These are phyloP conservation scores for Bipolaris sorokiniana DNA, from an alignment of 2,329 filamentous ascomycete genomes.

Conservation along the genomic window DNA sequence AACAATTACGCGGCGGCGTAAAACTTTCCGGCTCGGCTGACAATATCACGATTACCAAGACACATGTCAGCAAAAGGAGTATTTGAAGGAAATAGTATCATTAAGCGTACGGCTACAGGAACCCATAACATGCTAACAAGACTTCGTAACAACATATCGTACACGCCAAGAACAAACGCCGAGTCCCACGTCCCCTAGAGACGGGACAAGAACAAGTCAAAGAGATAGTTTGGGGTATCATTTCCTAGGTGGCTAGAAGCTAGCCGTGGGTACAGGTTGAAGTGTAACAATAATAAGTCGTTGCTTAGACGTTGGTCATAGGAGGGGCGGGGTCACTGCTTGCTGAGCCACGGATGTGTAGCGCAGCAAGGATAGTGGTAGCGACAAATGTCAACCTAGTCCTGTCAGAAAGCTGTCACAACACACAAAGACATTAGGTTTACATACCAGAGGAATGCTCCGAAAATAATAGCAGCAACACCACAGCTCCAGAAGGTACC, in stretches of 20 bases:
- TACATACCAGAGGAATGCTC: slow-evolving; percentile 67
- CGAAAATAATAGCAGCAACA: slow-evolving; percentile 71
- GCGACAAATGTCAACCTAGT: slow-evolving; percentile 59
- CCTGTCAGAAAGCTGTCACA: slow-evolving; percentile 16
- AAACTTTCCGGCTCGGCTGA: not conserved
- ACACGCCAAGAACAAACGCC: slow-evolving; percentile 7
- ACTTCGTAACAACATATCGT: not conserved
- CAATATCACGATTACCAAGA: not conserved
- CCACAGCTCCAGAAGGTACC: slow-evolving; percentile 60
- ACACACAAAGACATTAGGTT: not conserved
- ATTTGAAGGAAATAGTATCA: not conserved
- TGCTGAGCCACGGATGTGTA: slow-evolving; percentile 55
- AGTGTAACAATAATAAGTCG: too few relatives aligned
- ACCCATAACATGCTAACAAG: not conserved
- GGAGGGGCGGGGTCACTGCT: slow-evolving; percentile 42
- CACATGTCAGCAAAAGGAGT: not conserved
- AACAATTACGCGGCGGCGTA: too few relatives aligned
- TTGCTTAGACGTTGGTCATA: slow-evolving; percentile 48
- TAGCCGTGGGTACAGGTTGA: not conserved
- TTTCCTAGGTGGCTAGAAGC: not conserved
- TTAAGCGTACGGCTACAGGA: not conserved
- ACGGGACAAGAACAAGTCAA: not conserved
- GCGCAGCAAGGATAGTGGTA: slow-evolving; percentile 57
- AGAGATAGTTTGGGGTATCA: slow-evolving; percentile 14
- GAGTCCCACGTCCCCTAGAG: slow-evolving; percentile 11